These are phyloP conservation scores for Xylariaceae sp. DNA, from an alignment of 2,329 filamentous ascomycete species.

Conservation along the genomic window DNA sequence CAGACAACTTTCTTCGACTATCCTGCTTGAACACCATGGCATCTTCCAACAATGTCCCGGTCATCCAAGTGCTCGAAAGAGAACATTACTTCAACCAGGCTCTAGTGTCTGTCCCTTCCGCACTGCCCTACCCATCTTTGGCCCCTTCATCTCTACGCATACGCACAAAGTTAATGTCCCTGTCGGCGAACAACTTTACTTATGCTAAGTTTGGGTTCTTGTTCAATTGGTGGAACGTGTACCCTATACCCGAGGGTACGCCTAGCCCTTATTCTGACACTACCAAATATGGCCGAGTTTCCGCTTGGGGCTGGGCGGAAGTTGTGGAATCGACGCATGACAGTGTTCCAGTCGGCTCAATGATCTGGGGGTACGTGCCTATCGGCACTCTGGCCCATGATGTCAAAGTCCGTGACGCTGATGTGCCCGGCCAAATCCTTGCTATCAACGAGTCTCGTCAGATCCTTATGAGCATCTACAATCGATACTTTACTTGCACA, in stretches of 20 bases:
- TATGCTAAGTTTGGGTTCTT: slow-evolving; percentile 31
- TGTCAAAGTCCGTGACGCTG: slow-evolving; percentile 30
- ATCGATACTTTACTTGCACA: slow-evolving; percentile 33
- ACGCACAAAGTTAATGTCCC: slow-evolving; percentile 26
- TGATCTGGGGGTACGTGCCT: slow-evolving; percentile 37
- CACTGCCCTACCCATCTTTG: slow-evolving; percentile 23
- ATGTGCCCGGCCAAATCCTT: slow-evolving; percentile 30
- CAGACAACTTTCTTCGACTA: no score
- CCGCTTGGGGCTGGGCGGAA: slow-evolving; percentile 45
- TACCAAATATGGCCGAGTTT: slow-evolving; percentile 41
- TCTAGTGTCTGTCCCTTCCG: slow-evolving; percentile 23
- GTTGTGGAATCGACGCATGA: slow-evolving; percentile 39
- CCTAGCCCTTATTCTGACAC: slow-evolving; percentile 34
- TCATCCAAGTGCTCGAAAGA: slow-evolving; percentile 30
- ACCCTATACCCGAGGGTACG: slow-evolving; percentile 36
- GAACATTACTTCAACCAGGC: slow-evolving; percentile 28
- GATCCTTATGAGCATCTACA: slow-evolving; percentile 41
- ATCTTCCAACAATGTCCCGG: slow-evolving; percentile 23
- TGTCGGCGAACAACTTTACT: slow-evolving; percentile 34
- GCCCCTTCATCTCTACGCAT: slow-evolving; percentile 29
- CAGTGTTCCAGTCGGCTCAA: slow-evolving; percentile 30
- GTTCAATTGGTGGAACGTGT: slow-evolving; percentile 40
- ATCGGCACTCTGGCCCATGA: slow-evolving; percentile 36
- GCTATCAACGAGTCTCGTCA: slow-evolving; percentile 36
- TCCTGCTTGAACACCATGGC: no score